Evolutionary conservation across 2,329 filamentous ascomycete genomes (phyloP).

Genomic region (Xylariales sp.): DNA sequence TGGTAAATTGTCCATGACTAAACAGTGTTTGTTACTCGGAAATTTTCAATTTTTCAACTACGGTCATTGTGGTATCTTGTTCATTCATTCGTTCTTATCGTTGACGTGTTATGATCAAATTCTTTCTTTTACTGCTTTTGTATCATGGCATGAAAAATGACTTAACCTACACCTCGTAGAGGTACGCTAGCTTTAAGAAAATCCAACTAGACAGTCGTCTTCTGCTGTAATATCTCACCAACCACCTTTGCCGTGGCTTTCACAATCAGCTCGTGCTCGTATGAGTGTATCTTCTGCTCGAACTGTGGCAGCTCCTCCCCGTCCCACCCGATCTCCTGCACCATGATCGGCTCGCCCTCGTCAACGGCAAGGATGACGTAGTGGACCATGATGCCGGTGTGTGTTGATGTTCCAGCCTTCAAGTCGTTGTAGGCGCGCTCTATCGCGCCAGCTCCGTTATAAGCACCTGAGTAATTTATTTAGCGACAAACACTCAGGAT

Average conservation of each 20-base stretch:
- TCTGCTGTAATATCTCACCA: background rate
- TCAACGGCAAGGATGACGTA: constrained; percentile 80
- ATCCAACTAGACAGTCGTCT: no score
- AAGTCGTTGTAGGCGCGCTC: constrained; percentile 64
- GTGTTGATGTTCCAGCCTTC: constrained; percentile 46
- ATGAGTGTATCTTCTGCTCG: constrained; percentile 66
- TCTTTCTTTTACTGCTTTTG: no score
- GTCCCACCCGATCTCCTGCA: constrained; percentile 58
- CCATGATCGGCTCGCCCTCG: constrained; percentile 68
- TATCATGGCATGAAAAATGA: no score
- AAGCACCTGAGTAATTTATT: constrained; percentile 45
- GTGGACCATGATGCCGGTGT: constrained; percentile 76
- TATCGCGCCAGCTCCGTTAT: constrained; percentile 66
- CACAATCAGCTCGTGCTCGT: constrained; percentile 77
- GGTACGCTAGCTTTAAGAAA: no score
- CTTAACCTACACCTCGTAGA: no score
- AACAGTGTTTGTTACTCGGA: no score
- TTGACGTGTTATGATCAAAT: no score
- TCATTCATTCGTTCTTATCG: no score
- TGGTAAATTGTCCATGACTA: no score
- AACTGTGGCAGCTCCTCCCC: constrained; percentile 63
- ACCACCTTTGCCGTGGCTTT: constrained; percentile 50
- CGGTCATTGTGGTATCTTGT: no score
- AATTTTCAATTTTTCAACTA: no score
- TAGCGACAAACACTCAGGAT: background rate